Evolutionary conservation across 106 monocot genomes (phyloP).

Genomic region (Vanilla planifolia): DNA sequence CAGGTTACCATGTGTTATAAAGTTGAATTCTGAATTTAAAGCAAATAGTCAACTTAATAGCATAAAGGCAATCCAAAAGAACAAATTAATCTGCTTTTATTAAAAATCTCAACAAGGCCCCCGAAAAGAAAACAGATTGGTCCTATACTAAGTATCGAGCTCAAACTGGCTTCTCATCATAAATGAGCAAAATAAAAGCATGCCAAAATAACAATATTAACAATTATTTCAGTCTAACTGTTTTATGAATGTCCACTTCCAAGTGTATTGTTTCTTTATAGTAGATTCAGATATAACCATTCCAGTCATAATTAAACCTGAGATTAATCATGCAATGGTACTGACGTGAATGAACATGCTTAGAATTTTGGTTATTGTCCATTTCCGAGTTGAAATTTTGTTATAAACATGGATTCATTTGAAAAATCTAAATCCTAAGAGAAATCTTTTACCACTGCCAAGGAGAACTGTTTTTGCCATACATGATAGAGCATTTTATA

Average conservation of each 20-base stretch:
- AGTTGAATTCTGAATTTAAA: not conserved
- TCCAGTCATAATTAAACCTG: not conserved
- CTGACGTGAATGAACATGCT: too few relatives aligned
- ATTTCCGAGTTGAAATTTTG: too few relatives aligned
- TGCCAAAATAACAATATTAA: constrained; percentile 1
- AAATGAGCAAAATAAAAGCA: not conserved
- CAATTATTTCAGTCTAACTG: not conserved
- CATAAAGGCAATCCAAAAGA: not conserved
- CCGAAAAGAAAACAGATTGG: not conserved
- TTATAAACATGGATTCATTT: too few relatives aligned
- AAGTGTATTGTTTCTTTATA: not conserved
- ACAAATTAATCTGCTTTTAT: not conserved
- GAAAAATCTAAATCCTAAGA: too few relatives aligned
- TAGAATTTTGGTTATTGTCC: too few relatives aligned
- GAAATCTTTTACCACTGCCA: too few relatives aligned
- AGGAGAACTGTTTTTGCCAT: too few relatives aligned
- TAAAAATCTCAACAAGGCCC: not conserved
- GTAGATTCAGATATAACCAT: not conserved
- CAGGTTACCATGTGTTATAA: not conserved
- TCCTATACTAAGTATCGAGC: not conserved
- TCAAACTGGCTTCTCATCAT: not conserved
- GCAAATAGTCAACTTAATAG: not conserved
- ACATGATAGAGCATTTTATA: too few relatives aligned
- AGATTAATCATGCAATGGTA: not conserved
- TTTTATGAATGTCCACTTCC: not conserved